Evolutionary conservation across 768 basidiomycete species (phyloP), one percentile per base, ranked within the genome.

Genomic region (Phaeotremella fagi): DNA sequence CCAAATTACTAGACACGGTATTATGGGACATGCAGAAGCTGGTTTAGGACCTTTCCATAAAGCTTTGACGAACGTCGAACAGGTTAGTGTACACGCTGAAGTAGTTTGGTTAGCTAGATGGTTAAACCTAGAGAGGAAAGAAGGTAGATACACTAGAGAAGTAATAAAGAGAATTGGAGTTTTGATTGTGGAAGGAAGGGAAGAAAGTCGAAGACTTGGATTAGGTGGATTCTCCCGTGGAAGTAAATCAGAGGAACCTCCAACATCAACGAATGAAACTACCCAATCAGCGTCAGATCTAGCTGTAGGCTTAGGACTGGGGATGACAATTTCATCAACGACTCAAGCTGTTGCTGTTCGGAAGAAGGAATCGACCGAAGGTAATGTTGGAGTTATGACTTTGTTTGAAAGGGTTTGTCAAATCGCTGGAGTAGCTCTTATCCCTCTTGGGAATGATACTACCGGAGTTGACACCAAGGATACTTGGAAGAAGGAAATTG

Each of bases 31-130:
- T 20, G 75, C 88, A n/a, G 78, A 84, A 2, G 83, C 85, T 63
- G 80, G 85, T 0, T 88, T 94, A 55, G 90, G 89, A 0, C 89
- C 92, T 2, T 91, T 88, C 85, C 76, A 95, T 22, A 72, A 89
- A 16, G 85, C 88, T 63, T 80, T 97, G 25, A 85, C 85, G 16
- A 79, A 83, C 31, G 79, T 83, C 46, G 88, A 90, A 61, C 82
- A 88, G 36, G 80, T 95, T 27, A 77, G 79, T 22, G 76, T 87
- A 20, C 78, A 89, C 51, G 83, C 87, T 61, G 79, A 80, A 29
- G 81, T 85, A 43, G 86, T 87, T 0, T 83, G 83, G 58, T 76
- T 89, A 42, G 92, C 86, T 72, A 80, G 85, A 11, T 85, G 83
- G 59, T 72, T 99, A 3, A 90, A 89, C 7, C 88, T 90, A 71